These are phyloP conservation scores for Boechera divaricarpa DNA, from an alignment of 345 rosid species.

Conservation along the genomic window DNA sequence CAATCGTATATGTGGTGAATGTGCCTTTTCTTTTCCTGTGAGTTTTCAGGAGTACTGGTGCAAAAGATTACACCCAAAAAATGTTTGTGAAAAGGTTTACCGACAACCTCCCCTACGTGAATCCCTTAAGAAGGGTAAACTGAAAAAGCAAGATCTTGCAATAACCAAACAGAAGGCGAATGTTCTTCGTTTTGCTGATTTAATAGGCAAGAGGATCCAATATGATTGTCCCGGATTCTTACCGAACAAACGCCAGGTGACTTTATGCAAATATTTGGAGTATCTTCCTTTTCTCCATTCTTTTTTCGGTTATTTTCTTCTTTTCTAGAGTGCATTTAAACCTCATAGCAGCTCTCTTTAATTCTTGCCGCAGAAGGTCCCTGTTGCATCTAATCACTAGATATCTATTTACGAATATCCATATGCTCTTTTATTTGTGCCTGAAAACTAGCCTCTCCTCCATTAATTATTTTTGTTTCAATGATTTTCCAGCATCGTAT, in stretches of 20 bases:
- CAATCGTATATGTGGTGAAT: slow-evolving; percentile 8
- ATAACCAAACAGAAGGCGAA: slow-evolving; percentile 76
- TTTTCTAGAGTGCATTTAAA: not conserved
- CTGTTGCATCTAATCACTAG: not conserved
- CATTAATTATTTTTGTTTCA: slow-evolving; percentile 36
- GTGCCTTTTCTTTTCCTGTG: slow-evolving; percentile 33
- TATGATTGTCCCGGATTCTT: slow-evolving; percentile 85
- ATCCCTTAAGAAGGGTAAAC: slow-evolving; percentile 82
- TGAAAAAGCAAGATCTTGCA: slow-evolving; percentile 84
- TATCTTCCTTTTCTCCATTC: slow-evolving; percentile 13
- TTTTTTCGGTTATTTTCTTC: not conserved
- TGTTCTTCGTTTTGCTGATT: slow-evolving; percentile 81
- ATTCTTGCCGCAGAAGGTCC: slow-evolving; percentile 12
- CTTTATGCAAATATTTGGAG: slow-evolving; percentile 17
- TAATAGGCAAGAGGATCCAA: slow-evolving; percentile 89
- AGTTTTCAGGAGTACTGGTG: slow-evolving; percentile 93
- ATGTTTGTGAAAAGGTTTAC: slow-evolving; percentile 93
- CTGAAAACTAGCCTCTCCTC: not conserved
- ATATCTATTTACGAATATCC: not conserved
- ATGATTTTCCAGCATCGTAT: slow-evolving; percentile 80
- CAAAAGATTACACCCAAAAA: slow-evolving; percentile 92
- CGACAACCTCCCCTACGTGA: slow-evolving; percentile 92
- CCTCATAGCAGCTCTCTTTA: not conserved
- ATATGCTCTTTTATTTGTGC: slow-evolving; percentile 4
- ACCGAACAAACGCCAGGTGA: slow-evolving; percentile 92